Base-by-base conservation (phyloP, 2,329 filamentous ascomycete species). In the Paraphaeosphaeria minitans region DNA sequence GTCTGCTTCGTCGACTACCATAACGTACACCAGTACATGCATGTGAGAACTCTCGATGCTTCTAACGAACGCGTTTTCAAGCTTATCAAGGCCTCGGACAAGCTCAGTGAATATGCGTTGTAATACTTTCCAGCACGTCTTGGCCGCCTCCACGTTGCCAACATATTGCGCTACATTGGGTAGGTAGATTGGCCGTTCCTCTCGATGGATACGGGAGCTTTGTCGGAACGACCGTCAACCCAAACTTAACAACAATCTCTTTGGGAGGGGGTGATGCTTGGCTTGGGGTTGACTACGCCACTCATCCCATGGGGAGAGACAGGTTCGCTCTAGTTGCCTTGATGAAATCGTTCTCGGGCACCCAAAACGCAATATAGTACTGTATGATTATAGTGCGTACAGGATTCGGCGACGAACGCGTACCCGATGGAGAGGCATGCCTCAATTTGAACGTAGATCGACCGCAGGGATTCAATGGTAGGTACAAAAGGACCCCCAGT, bases 261-360 rank as follows among this genome's bases (percentile, higher is more conserved):
- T 0, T 68, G 74, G 5, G 63, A 61, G 3, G 43, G 72, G 0
- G 77, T 82, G 78, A 82, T 45, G 79, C 80, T 3, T 82, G 80
- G 80, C 71, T 82, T 1, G 80, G 80, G 0, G 79, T 82, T 29
- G 79, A 81, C 63, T 82, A 81, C 45, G 73, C 80, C 0, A 76
- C 78, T 0, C 72, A 71, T 46, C 69, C 69, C 10, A 47, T 74
- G 0, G 79, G 78, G 2, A 71, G 76, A 0, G 55, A 67, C 4
- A 77, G 80, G 0, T 82, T 82, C 43, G 65, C 67, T 2, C 70
- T 75, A 0, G 69, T 79, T 21, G 65, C 73, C 4, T 75, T 70
- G 62, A 78, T 80, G 0, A 55, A 62, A 3, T 58, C 72, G 1
- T 81, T 82, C 41, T 65, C 70, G 1, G 80, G 78, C 0, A 61